Conservation (phyloP, 495 filamentous ascomycete genomes). For the Penicillium manginii region DNA sequence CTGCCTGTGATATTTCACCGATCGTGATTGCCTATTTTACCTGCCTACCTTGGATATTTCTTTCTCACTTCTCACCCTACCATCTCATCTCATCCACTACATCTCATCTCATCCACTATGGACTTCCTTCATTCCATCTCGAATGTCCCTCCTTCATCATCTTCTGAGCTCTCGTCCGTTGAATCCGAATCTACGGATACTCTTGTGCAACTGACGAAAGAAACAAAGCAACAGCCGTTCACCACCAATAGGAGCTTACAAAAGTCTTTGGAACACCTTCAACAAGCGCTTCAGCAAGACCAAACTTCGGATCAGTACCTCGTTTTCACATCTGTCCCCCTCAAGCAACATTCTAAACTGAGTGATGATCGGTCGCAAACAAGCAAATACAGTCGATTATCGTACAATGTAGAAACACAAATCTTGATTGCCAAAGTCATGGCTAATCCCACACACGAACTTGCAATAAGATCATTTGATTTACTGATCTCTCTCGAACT, state of each 20-base stretch:
- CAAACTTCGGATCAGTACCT: slow-evolving; percentile 26
- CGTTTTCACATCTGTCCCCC: slow-evolving; percentile 25
- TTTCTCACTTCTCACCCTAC: slow-evolving; percentile 3
- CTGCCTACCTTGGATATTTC: slow-evolving; percentile 15
- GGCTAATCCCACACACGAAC: slow-evolving; percentile 21
- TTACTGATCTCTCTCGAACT: slow-evolving; percentile 19
- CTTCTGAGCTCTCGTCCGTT: slow-evolving; percentile 19
- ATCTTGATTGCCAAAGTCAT: slow-evolving; percentile 25
- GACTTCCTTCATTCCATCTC: too few relatives aligned
- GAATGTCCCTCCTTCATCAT: slow-evolving; percentile 15
- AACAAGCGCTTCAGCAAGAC: slow-evolving; percentile 24
- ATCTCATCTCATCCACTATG: slow-evolving; percentile 19
- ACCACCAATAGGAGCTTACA: slow-evolving; percentile 20
- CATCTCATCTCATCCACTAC: too few relatives aligned
- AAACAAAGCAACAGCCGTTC: slow-evolving; percentile 13
- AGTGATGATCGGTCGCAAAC: slow-evolving; percentile 26
- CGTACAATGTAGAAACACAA: slow-evolving; percentile 24
- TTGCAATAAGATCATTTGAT: slow-evolving; percentile 23
- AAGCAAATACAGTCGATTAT: slow-evolving; percentile 28
- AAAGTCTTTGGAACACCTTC: slow-evolving; percentile 20
- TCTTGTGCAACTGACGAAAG: slow-evolving; percentile 19
- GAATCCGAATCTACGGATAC: slow-evolving; percentile 20
- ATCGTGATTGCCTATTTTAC: slow-evolving; percentile 11
- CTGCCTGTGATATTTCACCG: slow-evolving; percentile 12
- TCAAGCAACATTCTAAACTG: slow-evolving; percentile 18